Conservation (phyloP, 1,139 yeast species). For the Kodamaea alishanica region DNA sequence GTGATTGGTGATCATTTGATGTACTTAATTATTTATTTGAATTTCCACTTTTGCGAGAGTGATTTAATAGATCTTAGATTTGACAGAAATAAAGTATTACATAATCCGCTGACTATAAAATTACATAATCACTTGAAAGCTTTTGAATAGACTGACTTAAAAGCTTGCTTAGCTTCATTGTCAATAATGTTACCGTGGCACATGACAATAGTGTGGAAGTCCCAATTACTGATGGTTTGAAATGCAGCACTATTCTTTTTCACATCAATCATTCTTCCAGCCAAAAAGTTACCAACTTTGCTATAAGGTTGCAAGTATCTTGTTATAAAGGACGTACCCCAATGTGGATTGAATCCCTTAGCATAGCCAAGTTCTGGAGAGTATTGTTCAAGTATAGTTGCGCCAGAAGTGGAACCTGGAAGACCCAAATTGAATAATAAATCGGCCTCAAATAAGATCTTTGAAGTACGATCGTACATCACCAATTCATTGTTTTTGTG, state of each 20-base stretch:
- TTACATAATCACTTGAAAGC: neutral
- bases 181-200: conserved; percentile 25
- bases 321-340: conserved; percentile 21
- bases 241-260: conserved; percentile 15
- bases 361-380: conserved; percentile 19
- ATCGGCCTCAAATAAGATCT: conserved; percentile 23
- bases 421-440: conserved; percentile 21
- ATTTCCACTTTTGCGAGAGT: no score
- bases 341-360: conserved; percentile 18
- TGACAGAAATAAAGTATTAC: no score
- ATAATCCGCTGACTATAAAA: neutral
- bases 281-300: conserved; percentile 13
- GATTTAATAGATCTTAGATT: no score
- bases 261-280: conserved; percentile 6
- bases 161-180: conserved; percentile 19
- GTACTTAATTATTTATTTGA: neutral
- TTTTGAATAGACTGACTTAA: conserved; percentile 15
- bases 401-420: conserved; percentile 13
- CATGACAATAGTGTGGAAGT: conserved; percentile 21
- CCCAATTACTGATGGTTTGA: conserved; percentile 20
- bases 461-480: conserved; percentile 19
- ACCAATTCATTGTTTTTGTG: conserved; percentile 24
- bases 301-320: conserved; percentile 23
- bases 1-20: neutral
- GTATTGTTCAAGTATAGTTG: conserved; percentile 22